Percentiles rank a stretch among this genome's conserved stretches.
phyloP scores from a whole-genome alignment of 2,329 filamentous ascomycete genomes.

The Clonostachys rosea region DNA sequence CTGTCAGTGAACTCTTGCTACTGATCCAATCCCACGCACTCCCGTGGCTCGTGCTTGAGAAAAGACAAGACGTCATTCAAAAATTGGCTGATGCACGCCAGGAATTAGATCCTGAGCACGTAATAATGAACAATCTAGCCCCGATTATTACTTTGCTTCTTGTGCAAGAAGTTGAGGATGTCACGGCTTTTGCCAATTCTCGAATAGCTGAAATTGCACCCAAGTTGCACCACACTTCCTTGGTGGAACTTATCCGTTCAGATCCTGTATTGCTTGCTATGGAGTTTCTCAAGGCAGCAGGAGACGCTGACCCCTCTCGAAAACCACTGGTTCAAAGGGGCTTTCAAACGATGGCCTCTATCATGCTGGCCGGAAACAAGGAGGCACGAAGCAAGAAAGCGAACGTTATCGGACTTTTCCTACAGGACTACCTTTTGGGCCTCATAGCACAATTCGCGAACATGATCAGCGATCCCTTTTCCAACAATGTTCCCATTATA shows the following conservation, averaged over 20 bases:
- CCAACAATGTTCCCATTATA: conserved; percentile 45
- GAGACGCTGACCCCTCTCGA: conserved; percentile 57
- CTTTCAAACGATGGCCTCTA: conserved; percentile 37
- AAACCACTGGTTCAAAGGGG: conserved; percentile 51
- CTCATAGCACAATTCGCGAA: conserved; percentile 82
- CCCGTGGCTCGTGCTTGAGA: conserved; percentile 79
- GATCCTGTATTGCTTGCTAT: conserved; percentile 74
- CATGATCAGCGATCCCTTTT: conserved; percentile 63
- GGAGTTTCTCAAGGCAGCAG: conserved; percentile 76
- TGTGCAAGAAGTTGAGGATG: conserved; percentile 48
- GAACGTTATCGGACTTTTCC: conserved; percentile 66
- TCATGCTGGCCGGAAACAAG: conserved; percentile 31
- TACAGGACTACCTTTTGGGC: conserved; percentile 79
- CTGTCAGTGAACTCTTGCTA: conserved; percentile 68
- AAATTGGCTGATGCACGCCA: conserved; percentile 76
- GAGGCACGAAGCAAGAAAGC: conserved; percentile 40
- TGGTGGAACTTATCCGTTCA: conserved; percentile 66
- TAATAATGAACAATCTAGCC: conserved; percentile 55
- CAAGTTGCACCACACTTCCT: conserved; percentile 61
- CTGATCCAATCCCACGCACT: conserved; percentile 77
- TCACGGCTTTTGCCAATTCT: conserved; percentile 63
- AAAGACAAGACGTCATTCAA: conserved; percentile 72
- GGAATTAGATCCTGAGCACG: conserved; percentile 55
- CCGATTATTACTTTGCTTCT: conserved; percentile 56
- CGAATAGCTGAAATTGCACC: conserved; percentile 65